A percentile compares a stretch with the other conserved stretches of the same genome.
Conservation (phyloP, 2,329 filamentous ascomycete species). For the Thielaviopsis cerberus region DNA sequence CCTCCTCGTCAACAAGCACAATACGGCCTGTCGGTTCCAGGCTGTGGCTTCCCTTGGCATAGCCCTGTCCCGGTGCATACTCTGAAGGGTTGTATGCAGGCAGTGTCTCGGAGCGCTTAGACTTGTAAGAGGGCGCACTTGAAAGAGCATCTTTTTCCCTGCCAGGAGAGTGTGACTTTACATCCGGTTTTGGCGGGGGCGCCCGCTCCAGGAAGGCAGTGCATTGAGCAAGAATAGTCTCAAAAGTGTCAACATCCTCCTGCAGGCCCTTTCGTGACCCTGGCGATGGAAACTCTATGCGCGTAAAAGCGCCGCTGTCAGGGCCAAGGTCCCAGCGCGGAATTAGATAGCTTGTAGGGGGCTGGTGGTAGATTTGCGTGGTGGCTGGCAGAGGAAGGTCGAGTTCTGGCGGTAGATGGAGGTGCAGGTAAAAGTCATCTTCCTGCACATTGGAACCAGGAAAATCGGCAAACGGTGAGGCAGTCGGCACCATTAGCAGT, state of each 20-base stretch:
- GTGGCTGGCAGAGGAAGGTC: conserved; percentile 85
- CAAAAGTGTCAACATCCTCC: conserved; percentile 88
- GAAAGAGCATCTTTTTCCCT: conserved; percentile 22
- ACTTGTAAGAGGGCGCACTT: background rate
- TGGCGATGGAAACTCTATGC: conserved; percentile 69
- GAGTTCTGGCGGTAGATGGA: conserved; percentile 84
- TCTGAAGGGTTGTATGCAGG: conserved; percentile 63
- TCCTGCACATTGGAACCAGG: conserved; percentile 41
- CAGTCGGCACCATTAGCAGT: conserved; percentile 86
- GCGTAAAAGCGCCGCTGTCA: conserved; percentile 75
- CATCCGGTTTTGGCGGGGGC: conserved; percentile 32
- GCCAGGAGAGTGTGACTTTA: conserved; percentile 18
- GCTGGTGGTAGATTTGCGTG: conserved; percentile 93
- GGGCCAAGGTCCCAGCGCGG: conserved; percentile 86
- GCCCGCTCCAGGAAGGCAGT: conserved; percentile 85
- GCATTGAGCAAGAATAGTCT: conserved; percentile 94
- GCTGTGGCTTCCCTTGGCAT: conserved; percentile 45
- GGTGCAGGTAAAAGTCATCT: conserved; percentile 91
- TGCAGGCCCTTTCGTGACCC: conserved; percentile 58
- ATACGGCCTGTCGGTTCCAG: conserved; percentile 47
- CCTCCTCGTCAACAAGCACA: conserved; percentile 85
- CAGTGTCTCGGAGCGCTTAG: conserved; percentile 21
- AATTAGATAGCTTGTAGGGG: conserved; percentile 80
- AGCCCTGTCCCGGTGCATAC: conserved; percentile 64
- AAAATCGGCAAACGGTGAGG: conserved; percentile 45